phyloP scores from a whole-genome alignment of 2,329 filamentous ascomycete species.

The Acephala macrosclerotiorum region DNA sequence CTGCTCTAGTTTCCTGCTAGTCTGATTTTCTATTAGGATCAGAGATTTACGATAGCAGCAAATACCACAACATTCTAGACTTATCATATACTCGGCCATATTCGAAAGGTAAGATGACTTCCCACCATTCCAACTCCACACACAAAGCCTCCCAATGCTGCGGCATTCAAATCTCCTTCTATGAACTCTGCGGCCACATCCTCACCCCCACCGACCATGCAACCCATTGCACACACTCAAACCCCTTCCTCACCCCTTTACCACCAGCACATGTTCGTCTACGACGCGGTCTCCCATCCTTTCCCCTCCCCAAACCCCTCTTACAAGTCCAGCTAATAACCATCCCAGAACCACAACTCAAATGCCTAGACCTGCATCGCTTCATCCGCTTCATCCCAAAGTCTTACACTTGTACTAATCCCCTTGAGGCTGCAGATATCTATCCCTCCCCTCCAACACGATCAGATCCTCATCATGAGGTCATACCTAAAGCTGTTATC shows the following conservation, averaged over 20 bases:
- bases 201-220: conserved; percentile 1
- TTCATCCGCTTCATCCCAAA: conserved; percentile 2
- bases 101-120: neutral
- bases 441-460: neutral
- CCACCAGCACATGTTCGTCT: neutral
- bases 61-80: neutral
- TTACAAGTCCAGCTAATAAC: neutral
- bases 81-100: neutral
- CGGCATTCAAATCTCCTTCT: conserved; percentile 5
- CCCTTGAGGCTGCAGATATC: neutral
- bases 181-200: conserved; percentile 5
- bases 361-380: neutral
- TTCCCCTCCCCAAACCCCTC: neutral
- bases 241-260: neutral
- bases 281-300: neutral
- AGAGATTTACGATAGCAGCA: neutral
- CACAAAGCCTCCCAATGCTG: conserved; percentile 10
- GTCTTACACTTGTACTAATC: neutral
- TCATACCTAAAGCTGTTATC: neutral
- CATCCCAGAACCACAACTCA: neutral
- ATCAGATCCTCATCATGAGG: neutral
- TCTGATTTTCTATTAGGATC: neutral
- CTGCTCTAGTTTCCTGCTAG: neutral
- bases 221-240: neutral
- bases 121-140: neutral